Conservation (phyloP, 176 grass and related monocot genomes). For the Eleusine indica region DNA sequence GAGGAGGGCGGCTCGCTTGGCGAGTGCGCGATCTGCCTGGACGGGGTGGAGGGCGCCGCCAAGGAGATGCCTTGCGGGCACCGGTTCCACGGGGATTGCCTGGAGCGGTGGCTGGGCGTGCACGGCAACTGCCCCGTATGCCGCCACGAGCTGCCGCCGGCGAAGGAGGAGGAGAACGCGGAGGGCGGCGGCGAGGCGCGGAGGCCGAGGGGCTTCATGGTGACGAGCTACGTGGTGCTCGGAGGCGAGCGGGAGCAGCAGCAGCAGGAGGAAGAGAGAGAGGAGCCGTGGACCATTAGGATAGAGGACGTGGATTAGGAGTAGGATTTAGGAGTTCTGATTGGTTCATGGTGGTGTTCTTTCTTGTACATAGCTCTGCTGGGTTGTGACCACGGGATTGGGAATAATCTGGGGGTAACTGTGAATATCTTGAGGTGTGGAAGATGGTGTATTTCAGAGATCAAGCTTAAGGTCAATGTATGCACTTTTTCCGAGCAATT, state of each 20-base stretch:
- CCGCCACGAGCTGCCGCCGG: conserved; percentile 53
- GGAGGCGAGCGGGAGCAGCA: not conserved
- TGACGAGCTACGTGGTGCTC: conserved; percentile 39
- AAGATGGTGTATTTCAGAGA: not conserved
- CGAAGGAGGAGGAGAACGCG: not conserved
- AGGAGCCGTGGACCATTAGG: conserved; percentile 46
- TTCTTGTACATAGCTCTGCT: conserved; percentile 25
- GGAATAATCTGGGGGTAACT: not conserved
- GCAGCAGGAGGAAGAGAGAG: not conserved
- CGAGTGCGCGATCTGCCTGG: conserved; percentile 74
- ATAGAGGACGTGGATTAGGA: conserved; percentile 60
- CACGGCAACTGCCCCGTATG: conserved; percentile 79
- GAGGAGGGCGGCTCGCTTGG: conserved; percentile 21
- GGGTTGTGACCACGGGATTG: not conserved
- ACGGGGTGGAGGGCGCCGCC: conserved; percentile 40
- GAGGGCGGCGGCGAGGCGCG: conserved; percentile 31
- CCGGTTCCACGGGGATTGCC: conserved; percentile 74
- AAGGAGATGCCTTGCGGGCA: conserved; percentile 90
- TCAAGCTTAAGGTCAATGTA: not conserved
- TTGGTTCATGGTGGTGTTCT: conserved; percentile 41
- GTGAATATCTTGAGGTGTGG: not conserved
- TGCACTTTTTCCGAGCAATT: not conserved
- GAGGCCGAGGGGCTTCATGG: conserved; percentile 29
- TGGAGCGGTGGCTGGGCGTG: conserved; percentile 72
- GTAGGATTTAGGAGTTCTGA: not conserved